A percentile compares a stretch with the other conserved stretches of the same genome.
These are phyloP conservation scores for Botrytis fabae DNA, from an alignment of 2,329 filamentous ascomycete genomes.

Conservation along the genomic window DNA sequence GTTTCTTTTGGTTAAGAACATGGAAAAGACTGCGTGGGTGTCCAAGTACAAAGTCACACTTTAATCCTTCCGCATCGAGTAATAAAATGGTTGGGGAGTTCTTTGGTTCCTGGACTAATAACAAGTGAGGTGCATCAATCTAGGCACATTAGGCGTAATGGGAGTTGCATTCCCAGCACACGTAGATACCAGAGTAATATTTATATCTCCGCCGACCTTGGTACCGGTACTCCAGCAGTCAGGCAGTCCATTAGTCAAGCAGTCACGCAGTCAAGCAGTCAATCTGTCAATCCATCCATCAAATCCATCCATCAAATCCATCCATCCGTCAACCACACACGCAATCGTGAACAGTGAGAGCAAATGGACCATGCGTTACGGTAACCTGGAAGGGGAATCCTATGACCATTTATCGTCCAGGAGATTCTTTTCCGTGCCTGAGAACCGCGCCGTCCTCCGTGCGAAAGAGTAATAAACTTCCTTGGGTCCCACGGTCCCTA, in stretches of 20 bases:
- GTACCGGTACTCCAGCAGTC: no score
- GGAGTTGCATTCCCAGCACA: no score
- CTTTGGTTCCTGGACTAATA: background rate
- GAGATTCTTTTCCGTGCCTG: no score
- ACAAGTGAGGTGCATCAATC: background rate
- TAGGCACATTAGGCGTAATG: no score
- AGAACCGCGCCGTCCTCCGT: background rate
- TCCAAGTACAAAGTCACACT: background rate
- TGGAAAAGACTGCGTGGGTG: no score
- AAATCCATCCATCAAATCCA: background rate
- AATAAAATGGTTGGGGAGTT: background rate
- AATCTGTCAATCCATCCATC: background rate
- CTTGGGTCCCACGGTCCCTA: background rate
- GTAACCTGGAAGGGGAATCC: background rate
- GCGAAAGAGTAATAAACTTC: background rate
- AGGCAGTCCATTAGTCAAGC: no score
- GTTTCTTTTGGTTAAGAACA: background rate
- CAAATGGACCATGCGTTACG: background rate
- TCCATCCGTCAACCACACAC: background rate
- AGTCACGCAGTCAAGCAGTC: background rate
- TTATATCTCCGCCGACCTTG: no score
- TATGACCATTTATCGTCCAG: background rate
- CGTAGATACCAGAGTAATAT: no score
- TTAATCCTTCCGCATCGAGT: background rate
- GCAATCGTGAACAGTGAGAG: accelerated